Evolutionary conservation across 2,329 filamentous ascomycete genomes (phyloP), one percentile per base, ranked within the genome.

Genomic region (Penicillium sp.): DNA sequence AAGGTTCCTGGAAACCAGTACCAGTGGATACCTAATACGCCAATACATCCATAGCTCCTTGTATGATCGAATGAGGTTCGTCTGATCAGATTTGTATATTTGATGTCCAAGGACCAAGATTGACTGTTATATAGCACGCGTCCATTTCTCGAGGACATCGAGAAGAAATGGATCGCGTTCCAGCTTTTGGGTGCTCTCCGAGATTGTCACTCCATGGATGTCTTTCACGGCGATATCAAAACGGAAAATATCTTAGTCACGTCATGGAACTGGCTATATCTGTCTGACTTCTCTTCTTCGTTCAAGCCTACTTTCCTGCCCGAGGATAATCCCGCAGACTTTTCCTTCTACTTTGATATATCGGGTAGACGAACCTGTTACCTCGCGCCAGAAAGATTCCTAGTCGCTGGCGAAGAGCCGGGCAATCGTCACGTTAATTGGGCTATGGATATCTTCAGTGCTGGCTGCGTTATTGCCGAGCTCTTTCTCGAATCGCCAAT

Each of bases 391-490:
- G 96, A 99, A 73, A 84, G 95, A 43, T 99, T 99, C 71, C 81
- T 95, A 19, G 85, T 86, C 5, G 82, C 88, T 3, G 88, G 86
- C 22, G 85, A 89, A 63, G 83, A 86, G 21, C 82, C 86, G 7
- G 84, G 88, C 48, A 84, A 82, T 73, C 85, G 72, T 79, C 85
- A 77, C 5, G 77, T 89, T 52, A 89, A 86, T 48, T 97, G 93
- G 93, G 93, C 95, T 37, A 99, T 99, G 96, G 95, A 99, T 72
- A 89, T 99, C 35, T 99, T 99, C 79, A 98, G 95, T 73, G 90
- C 89, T 22, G 95, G 95, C 8, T 99, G 96, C 72, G 93, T 98
- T 39, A 96, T 99, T 68, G 95, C 95, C 1, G 95, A 99, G 73
- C 82, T 99, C 37, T 97, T 99, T 65, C 84, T 98, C 6, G 95